Evolutionary conservation across 1,284 basidiomycete species (phyloP).

Genomic region (Ustilago nuda): DNA sequence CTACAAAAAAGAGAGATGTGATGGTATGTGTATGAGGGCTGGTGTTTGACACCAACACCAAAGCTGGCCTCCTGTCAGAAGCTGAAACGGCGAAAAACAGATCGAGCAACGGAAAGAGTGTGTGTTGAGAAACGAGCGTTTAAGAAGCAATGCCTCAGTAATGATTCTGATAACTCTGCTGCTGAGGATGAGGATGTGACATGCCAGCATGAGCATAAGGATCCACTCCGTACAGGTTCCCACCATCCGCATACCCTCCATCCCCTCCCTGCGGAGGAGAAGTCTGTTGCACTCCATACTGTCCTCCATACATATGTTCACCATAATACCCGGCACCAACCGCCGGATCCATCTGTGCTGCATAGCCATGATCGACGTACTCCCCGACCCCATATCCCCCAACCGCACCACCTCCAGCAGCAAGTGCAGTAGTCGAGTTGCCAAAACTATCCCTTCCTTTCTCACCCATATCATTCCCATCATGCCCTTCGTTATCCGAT

Average conservation of each 20-base stretch:
- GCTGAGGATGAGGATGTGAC: slow-evolving; percentile 25
- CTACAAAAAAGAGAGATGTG: background rate
- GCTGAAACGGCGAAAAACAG: slow-evolving; percentile 1
- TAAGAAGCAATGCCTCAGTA: slow-evolving; percentile 10
- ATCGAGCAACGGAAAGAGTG: background rate
- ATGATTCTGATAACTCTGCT: slow-evolving; percentile 26
- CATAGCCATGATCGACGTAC: slow-evolving; percentile 35
- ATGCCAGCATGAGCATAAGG: slow-evolving; percentile 41
- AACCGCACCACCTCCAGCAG: slow-evolving; percentile 16
- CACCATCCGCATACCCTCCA: slow-evolving; percentile 1
- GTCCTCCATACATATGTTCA: slow-evolving; percentile 32
- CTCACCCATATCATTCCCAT: slow-evolving; percentile 20
- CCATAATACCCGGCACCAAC: slow-evolving; percentile 23
- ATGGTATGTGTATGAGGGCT: background rate
- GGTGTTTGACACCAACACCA: slow-evolving; percentile 3
- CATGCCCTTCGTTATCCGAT: slow-evolving; percentile 46
- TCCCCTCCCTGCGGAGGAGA: slow-evolving; percentile 4
- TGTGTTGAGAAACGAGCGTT: no score
- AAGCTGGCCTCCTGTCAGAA: background rate
- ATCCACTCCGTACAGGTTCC: slow-evolving; percentile 25
- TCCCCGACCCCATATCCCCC: slow-evolving; percentile 34
- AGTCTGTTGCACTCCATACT: slow-evolving; percentile 31
- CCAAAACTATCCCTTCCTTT: slow-evolving; percentile 52
- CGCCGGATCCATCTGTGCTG: slow-evolving; percentile 19
- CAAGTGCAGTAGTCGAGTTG: slow-evolving; percentile 46